A percentile compares a stretch with the other conserved stretches of the same genome.
Evolutionary conservation across 345 rosid genomes (phyloP).

Genomic region (Nephelium lappaceum): DNA sequence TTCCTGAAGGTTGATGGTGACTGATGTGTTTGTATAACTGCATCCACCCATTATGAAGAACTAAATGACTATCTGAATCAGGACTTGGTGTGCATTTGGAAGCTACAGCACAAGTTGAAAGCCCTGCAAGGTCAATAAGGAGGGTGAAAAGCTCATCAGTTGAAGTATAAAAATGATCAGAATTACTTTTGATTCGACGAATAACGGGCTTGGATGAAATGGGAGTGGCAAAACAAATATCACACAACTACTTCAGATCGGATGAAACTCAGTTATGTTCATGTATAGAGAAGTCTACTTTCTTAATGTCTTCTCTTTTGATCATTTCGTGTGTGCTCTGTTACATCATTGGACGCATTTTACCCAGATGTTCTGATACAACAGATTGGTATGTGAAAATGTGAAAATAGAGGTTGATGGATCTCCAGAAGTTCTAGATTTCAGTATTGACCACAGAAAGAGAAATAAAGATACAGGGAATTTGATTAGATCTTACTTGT

Average conservation of each 20-base stretch:
- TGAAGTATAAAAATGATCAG: neutral
- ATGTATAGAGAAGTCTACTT: neutral
- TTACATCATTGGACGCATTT: neutral
- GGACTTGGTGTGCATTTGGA: neutral
- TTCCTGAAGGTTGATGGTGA: neutral
- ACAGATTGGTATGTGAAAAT: neutral
- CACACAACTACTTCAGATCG: neutral
- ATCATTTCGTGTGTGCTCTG: neutral
- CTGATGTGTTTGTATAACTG: neutral
- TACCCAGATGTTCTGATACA: neutral
- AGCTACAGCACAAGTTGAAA: conserved; percentile 2
- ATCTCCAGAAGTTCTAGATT: neutral
- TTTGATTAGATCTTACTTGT: neutral
- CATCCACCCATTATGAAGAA: neutral
- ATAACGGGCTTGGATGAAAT: neutral
- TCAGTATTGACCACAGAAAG: too few species aligned
- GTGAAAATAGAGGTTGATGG: neutral
- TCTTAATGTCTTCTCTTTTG: neutral
- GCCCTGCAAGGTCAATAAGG: neutral
- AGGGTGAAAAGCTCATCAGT: neutral
- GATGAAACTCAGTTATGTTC: neutral
- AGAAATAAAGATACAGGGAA: neutral
- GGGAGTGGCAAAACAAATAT: neutral
- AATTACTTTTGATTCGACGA: neutral
- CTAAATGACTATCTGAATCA: neutral